These are phyloP conservation scores for Achlya hypogyna DNA, from an alignment of 352 stramenopile genomes.

Conservation along the genomic window DNA sequence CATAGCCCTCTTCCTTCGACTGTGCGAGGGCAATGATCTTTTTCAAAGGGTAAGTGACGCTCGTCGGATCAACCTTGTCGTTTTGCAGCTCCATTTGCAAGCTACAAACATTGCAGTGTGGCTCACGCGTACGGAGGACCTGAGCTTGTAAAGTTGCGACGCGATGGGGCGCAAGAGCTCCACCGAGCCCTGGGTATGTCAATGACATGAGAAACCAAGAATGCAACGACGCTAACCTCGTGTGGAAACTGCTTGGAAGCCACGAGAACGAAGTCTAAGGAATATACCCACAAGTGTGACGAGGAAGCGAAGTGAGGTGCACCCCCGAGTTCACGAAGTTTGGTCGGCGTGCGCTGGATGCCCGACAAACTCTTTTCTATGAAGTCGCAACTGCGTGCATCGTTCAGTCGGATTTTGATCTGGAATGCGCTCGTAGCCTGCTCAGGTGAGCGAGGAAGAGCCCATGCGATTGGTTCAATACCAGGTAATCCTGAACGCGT, in stretches of 20 bases:
- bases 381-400: background rate
- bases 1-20: constrained; percentile 15
- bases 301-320: background rate
- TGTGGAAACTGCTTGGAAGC: background rate
- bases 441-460: background rate
- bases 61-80: background rate
- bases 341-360: background rate
- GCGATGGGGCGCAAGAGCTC: constrained; percentile 3
- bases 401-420: constrained; percentile 5
- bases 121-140: background rate
- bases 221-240: background rate
- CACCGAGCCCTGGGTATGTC: background rate
- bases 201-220: background rate
- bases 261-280: background rate
- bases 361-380: background rate
- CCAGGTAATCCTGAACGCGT: constrained; percentile 12
- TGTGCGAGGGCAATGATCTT: constrained; percentile 8
- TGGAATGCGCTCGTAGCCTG: constrained; percentile 6
- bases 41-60: constrained; percentile 4
- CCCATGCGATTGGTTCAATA: constrained; percentile 6
- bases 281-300: background rate
- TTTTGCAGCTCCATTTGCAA: constrained; percentile 17
- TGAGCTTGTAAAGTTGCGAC: constrained; percentile 8
- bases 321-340: constrained; percentile 13
- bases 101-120: background rate